Evolutionary conservation across 2,329 filamentous ascomycete species (phyloP), one percentile per base, ranked within the genome.

Genomic region (Blastomyces silverae): DNA sequence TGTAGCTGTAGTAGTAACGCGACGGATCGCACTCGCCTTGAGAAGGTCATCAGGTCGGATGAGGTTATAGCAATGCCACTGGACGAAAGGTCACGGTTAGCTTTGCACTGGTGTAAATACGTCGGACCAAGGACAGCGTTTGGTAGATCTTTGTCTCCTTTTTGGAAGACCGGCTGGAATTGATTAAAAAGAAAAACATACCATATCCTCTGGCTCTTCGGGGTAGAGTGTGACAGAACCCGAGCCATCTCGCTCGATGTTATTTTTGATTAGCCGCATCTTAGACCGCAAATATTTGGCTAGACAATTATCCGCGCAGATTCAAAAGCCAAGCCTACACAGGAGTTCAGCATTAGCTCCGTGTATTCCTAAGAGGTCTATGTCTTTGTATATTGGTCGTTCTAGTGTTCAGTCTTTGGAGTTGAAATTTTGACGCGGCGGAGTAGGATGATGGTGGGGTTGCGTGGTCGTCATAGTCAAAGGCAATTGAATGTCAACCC

Each of bases 11-110:
- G 86, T 84, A 48, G 79, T 82, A n/a, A 91, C 82, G 66, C 86
- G 84, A 58, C 88, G 87, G 61, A 90, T 79, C 44, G 88, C 87
- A 64, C 83, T 84, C 65, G 87, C 87, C 69, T 84, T 84, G 48
- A 91, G 80, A 61, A 84, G 79, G 71, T 91, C 88, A 67, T 78
- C 79, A 5, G 85, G 82, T 64, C 86, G 83, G 71, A 90, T 88
- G 52, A 91, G 82, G 75, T 91, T 90, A 80, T 87, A 90, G 68
- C 86, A 85, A 73, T 90, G 88, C 88, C 88, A 91, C 86, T 88
- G 67, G 11, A 65, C 15, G 20, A 56, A 60, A 50, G 22, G 28
- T 53, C 6, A 53, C 25, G 20, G 22, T 63, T 63, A 63, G 62
- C 39, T 58, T 50, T 48, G 53, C 20, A 31, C 25, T 15, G 28